Conservation (phyloP, 106 monocot species). For the Apostasia ramifera region DNA sequence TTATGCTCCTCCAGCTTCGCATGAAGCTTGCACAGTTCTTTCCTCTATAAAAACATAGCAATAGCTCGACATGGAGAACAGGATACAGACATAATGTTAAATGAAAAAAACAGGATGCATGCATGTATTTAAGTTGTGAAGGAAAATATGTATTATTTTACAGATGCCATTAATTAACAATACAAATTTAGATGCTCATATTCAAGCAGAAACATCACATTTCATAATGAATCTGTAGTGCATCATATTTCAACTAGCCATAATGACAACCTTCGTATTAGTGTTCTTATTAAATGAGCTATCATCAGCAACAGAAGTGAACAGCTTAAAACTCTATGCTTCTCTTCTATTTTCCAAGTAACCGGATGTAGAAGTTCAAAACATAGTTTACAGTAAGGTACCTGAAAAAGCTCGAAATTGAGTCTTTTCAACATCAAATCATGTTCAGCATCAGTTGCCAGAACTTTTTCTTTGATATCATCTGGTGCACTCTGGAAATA, state of each 20-base stretch:
- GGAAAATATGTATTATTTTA: neutral
- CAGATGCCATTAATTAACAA: neutral
- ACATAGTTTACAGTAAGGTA: conserved; percentile 1
- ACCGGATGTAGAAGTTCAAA: too few relatives aligned
- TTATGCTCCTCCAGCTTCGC: conserved; percentile 76
- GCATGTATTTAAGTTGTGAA: too few relatives aligned
- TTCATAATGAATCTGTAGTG: neutral
- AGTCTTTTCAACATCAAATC: conserved; percentile 97
- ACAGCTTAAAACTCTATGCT: too few relatives aligned
- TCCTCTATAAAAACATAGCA: conserved; percentile 39
- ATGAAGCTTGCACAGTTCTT: conserved; percentile 80
- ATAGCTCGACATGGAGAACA: neutral
- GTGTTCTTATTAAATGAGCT: too few relatives aligned
- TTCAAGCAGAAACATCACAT: neutral
- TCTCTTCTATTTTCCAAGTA: too few relatives aligned
- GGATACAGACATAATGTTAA: neutral
- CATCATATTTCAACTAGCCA: too few relatives aligned
- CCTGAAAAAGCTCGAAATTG: conserved; percentile 86
- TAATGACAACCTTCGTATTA: too few relatives aligned
- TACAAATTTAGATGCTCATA: neutral
- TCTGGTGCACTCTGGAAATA: conserved; percentile 62
- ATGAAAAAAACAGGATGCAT: neutral
- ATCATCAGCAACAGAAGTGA: too few relatives aligned
- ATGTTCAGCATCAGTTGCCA: conserved; percentile 50
- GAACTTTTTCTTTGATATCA: conserved; percentile 50